Conservation (phyloP, 768 basidiomycete species). For the Russula abietina region DNA sequence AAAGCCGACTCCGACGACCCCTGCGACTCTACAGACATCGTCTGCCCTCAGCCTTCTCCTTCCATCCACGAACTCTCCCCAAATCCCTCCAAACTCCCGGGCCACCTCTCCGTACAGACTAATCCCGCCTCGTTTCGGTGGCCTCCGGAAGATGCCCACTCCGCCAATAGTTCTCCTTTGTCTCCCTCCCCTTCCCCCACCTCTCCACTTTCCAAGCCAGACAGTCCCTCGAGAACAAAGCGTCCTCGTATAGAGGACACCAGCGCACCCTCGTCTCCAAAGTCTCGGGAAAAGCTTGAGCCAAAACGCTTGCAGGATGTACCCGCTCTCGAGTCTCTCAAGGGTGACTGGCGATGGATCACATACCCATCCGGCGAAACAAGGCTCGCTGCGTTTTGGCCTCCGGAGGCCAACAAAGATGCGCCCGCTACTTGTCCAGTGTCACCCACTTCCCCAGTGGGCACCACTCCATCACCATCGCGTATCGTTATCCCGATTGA, state of each 20-base stretch:
- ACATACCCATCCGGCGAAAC: conserved; percentile 25
- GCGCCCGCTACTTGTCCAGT: conserved; percentile 19
- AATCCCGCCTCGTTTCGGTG: conserved; percentile 9
- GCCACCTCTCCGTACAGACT: conserved; percentile 23
- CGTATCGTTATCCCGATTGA: conserved; percentile 36
- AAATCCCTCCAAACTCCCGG: conserved; percentile 20
- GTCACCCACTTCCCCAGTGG: conserved; percentile 26
- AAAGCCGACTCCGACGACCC: conserved; percentile 53
- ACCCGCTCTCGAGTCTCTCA: conserved; percentile 24
- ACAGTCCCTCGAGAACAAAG: conserved; percentile 24
- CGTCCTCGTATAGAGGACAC: conserved; percentile 23
- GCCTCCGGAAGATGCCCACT: conserved; percentile 15
- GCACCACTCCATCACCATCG: conserved; percentile 26
- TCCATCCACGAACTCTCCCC: conserved; percentile 12
- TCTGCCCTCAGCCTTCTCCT: conserved; percentile 9
- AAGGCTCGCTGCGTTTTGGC: conserved; percentile 25
- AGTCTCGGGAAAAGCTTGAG: conserved; percentile 19
- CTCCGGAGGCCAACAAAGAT: conserved; percentile 26
- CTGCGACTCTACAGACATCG: conserved; percentile 18
- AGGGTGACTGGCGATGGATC: conserved; percentile 25
- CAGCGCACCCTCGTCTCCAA: conserved; percentile 6
- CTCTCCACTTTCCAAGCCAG: conserved; percentile 5
- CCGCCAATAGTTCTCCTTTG: conserved; percentile 14
- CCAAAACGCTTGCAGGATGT: conserved; percentile 20
- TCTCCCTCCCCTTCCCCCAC: conserved; percentile 11